Evolutionary conservation across 1,284 basidiomycete species (phyloP), one percentile per base, ranked within the genome.

Genomic region (Ustilago tritici): DNA sequence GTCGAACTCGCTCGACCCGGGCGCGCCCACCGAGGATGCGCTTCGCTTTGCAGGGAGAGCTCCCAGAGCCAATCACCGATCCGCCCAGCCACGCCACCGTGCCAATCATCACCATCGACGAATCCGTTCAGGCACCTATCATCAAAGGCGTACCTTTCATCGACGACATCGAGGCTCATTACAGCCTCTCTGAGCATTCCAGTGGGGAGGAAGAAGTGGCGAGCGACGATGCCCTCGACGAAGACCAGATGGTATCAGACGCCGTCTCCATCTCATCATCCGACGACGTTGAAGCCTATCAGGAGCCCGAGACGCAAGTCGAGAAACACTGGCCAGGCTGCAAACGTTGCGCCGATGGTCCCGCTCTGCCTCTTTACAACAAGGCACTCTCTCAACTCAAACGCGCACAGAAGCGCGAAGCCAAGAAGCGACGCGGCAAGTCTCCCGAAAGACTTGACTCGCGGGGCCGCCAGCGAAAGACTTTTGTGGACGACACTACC

Each of bases 251-350:
- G 5, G 36, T 46, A 9, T 61, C 67, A 10, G 60, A 70, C 32
- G 49, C 46, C 7, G 65, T 55, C 3, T 58, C 61, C 38, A 49
- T 40, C 31, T 47, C 38, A 38, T 69, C 67, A 6, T 63, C 52
- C 58, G 69, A 71, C 14, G 61, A 54, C 1, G 34, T 34, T 2
- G 62, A 67, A 6, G 17, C 46, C 12, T 71, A 71, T 38, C 15
- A 68, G 23, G 56, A 61, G 35, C 70, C 75, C 3, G 50, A 71
- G 15, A 34, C 61, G 46, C 34, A 53, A 11, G 32, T 71, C 55
- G 65, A 76, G 19, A 50, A 55, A 32, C 73, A 79, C 62, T 76
- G 70, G 70, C 58, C 57, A 5, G 50, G 17, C 4, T 79, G 77
- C 61, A 69, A 69, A 36, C 61, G 68, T 12, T 79, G 77, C 60